A percentile compares a stretch with the other conserved stretches of the same genome.
These are phyloP conservation scores for Suhomyces bribrorum DNA, from an alignment of 1,139 yeast species.

Conservation along the genomic window DNA sequence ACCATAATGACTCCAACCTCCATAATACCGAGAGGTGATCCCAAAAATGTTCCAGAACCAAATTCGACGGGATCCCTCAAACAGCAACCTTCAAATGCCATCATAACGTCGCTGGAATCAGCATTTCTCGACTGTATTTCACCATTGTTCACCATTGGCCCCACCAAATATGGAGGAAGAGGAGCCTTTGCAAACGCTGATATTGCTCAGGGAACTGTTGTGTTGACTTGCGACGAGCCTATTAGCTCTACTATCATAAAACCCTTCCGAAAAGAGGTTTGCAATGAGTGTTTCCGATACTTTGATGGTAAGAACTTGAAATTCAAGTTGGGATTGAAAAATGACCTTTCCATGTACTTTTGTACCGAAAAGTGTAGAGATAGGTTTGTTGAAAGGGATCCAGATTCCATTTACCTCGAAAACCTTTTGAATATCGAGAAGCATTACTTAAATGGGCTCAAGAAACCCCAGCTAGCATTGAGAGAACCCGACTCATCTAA, in stretches of 20 bases:
- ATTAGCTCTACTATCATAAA: constrained; percentile 50
- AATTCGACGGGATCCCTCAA: not conserved
- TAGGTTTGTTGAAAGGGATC: constrained; percentile 31
- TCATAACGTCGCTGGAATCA: not conserved
- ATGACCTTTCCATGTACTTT: constrained; percentile 43
- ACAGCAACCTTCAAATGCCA: not conserved
- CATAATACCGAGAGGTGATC: constrained; percentile 5
- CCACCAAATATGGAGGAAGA: constrained; percentile 60
- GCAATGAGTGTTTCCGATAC: constrained; percentile 56
- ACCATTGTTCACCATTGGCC: constrained; percentile 36
- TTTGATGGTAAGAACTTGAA: constrained; percentile 52
- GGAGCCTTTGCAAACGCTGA: constrained; percentile 56
- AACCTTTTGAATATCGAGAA: constrained; percentile 32
- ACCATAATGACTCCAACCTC: constrained; percentile 1
- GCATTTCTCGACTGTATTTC: constrained; percentile 20
- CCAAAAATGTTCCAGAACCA: not conserved
- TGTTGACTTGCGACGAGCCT: constrained; percentile 44
- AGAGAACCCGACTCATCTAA: constrained; percentile 22
- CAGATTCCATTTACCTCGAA: constrained; percentile 22
- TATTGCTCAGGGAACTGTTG: constrained; percentile 43
- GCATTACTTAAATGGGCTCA: constrained; percentile 24
- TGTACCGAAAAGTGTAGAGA: constrained; percentile 51
- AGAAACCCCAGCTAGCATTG: constrained; percentile 23
- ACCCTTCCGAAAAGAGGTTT: constrained; percentile 67
- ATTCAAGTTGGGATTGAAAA: constrained; percentile 20